These are phyloP conservation scores for Coemansia sp. DNA, from an alignment of 192 early-diverging fungal genomes.

Conservation along the genomic window DNA sequence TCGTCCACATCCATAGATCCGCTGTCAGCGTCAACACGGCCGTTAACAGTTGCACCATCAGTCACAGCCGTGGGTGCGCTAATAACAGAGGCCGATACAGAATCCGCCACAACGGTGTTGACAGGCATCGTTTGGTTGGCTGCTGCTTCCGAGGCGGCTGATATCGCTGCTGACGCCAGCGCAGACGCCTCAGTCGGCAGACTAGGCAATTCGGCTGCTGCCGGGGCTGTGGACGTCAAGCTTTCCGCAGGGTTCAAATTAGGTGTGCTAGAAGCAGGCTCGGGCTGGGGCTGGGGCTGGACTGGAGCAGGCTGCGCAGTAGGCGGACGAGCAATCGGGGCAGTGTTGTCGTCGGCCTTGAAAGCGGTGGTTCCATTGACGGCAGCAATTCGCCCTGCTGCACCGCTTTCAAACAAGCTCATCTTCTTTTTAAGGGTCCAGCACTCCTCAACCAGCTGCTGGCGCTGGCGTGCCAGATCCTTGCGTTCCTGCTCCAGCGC, in stretches of 20 bases:
- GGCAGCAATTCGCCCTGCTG: conserved; percentile 23
- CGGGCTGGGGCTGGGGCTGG: neutral
- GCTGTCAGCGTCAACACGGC: neutral
- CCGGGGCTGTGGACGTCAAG: neutral
- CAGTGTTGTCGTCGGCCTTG: conserved; percentile 36
- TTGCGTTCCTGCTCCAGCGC: conserved; percentile 85
- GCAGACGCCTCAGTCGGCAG: neutral
- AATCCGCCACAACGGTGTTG: neutral
- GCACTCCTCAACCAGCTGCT: conserved; percentile 52
- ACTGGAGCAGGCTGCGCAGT: conserved; percentile 22
- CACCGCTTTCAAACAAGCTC: conserved; percentile 45
- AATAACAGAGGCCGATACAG: neutral
- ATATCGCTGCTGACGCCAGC: neutral
- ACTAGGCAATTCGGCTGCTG: neutral
- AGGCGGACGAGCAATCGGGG: conserved; percentile 33
- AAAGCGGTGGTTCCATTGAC: conserved; percentile 21
- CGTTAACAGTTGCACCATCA: neutral
- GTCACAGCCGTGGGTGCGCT: neutral
- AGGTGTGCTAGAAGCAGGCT: neutral
- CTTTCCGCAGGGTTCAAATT: neutral
- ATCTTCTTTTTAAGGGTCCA: conserved; percentile 54
- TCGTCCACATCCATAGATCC: conserved; percentile 14
- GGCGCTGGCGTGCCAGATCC: conserved; percentile 64
- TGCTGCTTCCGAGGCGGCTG: conserved; percentile 1
- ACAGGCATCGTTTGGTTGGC: neutral